These are phyloP conservation scores for Cryptosporidium xiaoi DNA, from an alignment of 169 alveolate genomes.

Conservation along the genomic window DNA sequence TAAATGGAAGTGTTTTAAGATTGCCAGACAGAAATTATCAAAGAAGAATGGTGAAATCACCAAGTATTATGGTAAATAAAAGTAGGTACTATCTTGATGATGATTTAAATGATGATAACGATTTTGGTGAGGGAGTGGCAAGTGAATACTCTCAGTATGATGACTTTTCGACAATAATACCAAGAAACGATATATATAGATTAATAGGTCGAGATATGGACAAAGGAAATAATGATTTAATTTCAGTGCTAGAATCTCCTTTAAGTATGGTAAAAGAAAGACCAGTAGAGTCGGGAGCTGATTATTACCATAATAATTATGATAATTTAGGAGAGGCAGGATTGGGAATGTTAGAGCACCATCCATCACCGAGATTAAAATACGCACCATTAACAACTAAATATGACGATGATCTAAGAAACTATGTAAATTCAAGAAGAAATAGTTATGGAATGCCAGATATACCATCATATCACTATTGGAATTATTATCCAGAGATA, in stretches of 20 bases:
- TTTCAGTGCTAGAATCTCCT: neutral
- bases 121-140: neutral
- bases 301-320: too few species aligned
- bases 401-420: constrained; percentile 39
- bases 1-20: neutral
- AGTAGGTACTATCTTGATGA: neutral
- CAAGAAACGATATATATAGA: constrained; percentile 11
- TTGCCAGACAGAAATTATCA: constrained; percentile 35
- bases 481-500: constrained; percentile 63
- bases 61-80: neutral
- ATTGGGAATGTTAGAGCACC: neutral
- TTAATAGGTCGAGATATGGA: neutral
- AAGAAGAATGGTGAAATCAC: constrained; percentile 9
- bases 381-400: constrained; percentile 34
- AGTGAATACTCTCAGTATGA: constrained; percentile 33
- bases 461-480: constrained; percentile 59
- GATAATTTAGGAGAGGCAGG: too few species aligned
- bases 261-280: neutral
- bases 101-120: neutral
- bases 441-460: constrained; percentile 46
- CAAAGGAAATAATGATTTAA: neutral
- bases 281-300: neutral
- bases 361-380: constrained; percentile 43
- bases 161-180: constrained; percentile 65
- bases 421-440: constrained; percentile 47